phyloP scores from a whole-genome alignment of 1,284 basidiomycete genomes.

The Lentinula novae-zelandiae region DNA sequence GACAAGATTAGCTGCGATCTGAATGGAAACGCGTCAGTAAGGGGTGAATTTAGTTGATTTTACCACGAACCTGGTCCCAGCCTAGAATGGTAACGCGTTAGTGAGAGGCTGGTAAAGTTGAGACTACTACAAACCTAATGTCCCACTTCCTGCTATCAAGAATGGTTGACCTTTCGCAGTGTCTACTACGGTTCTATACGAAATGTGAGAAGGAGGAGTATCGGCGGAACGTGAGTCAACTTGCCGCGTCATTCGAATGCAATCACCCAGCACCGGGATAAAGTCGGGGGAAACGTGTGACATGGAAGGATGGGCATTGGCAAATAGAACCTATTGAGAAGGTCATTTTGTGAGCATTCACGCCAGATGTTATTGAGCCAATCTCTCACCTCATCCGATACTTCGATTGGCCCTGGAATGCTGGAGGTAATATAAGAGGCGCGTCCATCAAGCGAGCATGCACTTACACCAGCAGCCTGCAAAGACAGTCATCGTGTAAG shows the following conservation, averaged over 20 bases:
- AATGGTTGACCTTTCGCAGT: conserved; percentile 82
- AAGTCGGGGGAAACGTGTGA: conserved; percentile 93
- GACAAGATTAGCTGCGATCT: conserved; percentile 82
- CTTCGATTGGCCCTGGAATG: conserved; percentile 83
- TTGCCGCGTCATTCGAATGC: conserved; percentile 81
- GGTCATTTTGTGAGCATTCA: conserved; percentile 1
- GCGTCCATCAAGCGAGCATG: background rate
- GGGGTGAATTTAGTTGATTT: background rate
- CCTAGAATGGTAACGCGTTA: conserved; percentile 45
- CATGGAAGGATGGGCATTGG: conserved; percentile 85
- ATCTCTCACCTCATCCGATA: conserved; percentile 66
- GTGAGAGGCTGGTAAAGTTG: no score
- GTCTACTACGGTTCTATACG: conserved; percentile 66
- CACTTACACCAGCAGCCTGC: conserved; percentile 3
- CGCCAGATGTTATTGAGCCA: background rate
- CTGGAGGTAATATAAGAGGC: conserved; percentile 27
- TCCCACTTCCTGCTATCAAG: conserved; percentile 91
- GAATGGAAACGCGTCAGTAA: conserved; percentile 9
- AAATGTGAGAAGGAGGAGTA: conserved; percentile 4
- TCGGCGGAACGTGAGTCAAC: conserved; percentile 12
- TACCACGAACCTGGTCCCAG: conserved; percentile 71
- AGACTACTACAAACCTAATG: conserved; percentile 24
- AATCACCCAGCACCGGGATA: conserved; percentile 86
- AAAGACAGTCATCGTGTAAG: background rate
- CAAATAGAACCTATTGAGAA: conserved; percentile 44